A percentile compares a stretch with the other conserved stretches of the same genome.
These are phyloP conservation scores for Neurospora sp. DNA, from an alignment of 2,329 filamentous ascomycete species.

Conservation along the genomic window DNA sequence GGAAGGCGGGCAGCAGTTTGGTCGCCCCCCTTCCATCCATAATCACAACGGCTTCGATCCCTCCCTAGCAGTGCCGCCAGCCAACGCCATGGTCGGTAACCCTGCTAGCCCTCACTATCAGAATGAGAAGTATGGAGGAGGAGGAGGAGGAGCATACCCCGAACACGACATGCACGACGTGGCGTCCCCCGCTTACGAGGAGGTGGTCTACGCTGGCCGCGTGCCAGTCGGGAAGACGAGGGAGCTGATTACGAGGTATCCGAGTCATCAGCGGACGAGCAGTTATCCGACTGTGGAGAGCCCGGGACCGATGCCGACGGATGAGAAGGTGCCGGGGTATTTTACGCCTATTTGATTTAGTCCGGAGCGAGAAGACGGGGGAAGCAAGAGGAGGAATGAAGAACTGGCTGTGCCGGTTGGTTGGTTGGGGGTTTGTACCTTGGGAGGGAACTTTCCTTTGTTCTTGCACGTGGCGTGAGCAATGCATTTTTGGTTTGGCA, in stretches of 20 bases:
- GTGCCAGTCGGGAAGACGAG: slow-evolving; percentile 11
- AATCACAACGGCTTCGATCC: neutral
- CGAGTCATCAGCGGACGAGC: slow-evolving; percentile 16
- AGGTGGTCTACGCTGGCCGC: slow-evolving; percentile 14
- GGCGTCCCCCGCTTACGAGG: slow-evolving; percentile 4
- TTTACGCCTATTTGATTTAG: neutral
- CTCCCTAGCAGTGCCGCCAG: neutral
- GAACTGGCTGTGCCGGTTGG: neutral
- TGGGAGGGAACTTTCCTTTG: neutral
- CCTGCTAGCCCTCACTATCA: neutral
- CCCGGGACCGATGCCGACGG: slow-evolving; percentile 1
- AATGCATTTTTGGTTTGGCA: neutral
- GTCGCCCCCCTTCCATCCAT: neutral
- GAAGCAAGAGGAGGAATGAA: neutral
- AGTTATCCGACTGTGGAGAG: slow-evolving; percentile 12
- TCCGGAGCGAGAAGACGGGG: rapidly evolving
- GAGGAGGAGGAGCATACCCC: neutral
- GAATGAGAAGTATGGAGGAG: neutral
- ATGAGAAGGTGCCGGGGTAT: slow-evolving; percentile 19
- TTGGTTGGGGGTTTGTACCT: neutral
- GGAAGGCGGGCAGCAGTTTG: slow-evolving; percentile 42
- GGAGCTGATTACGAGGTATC: slow-evolving; percentile 6
- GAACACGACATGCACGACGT: neutral
- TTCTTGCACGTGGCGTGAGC: neutral
- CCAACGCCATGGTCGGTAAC: neutral